Evolutionary conservation across 176 grass and related monocot species (phyloP).

Genomic region (Calamus simplicifolius): DNA sequence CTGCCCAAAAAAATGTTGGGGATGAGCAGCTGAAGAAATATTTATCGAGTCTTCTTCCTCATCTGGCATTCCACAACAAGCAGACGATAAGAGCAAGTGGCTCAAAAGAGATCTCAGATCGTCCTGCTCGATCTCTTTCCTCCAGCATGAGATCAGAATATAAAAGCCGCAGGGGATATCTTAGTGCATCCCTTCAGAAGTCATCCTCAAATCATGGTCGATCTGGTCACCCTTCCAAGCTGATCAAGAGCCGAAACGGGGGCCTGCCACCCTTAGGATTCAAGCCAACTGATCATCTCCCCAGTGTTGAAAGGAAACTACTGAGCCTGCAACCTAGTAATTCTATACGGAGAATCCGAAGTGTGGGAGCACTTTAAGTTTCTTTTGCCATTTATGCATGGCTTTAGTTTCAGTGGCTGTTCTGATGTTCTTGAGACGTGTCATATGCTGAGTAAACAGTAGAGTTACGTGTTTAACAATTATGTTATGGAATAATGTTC

Average conservation of each 20-base stretch:
- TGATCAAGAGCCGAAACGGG: conserved; percentile 11
- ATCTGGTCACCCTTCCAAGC: not conserved
- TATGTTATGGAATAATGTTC: no score
- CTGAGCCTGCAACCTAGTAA: not conserved
- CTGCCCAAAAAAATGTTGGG: conserved; percentile 76
- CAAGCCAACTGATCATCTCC: conserved; percentile 9
- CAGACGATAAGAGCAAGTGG: conserved; percentile 54
- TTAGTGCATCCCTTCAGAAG: not conserved
- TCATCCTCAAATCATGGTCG: not conserved
- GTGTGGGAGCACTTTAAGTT: conserved; percentile 14
- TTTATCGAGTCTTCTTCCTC: conserved; percentile 59
- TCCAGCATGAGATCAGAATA: conserved; percentile 11
- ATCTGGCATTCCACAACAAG: conserved; percentile 66
- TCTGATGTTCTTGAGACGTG: no score
- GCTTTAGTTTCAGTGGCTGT: no score
- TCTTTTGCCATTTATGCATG: no score
- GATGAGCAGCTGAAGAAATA: conserved; percentile 89
- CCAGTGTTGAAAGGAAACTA: not conserved
- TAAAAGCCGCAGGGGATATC: conserved; percentile 1
- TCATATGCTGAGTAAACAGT: no score
- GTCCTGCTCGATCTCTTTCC: not conserved
- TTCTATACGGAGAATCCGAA: conserved; percentile 13
- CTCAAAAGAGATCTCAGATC: conserved; percentile 46
- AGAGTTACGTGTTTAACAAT: no score
- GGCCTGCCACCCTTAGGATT: no score